phyloP scores from a whole-genome alignment of 176 grass and related monocot species.

The Oryza rufipogon region DNA sequence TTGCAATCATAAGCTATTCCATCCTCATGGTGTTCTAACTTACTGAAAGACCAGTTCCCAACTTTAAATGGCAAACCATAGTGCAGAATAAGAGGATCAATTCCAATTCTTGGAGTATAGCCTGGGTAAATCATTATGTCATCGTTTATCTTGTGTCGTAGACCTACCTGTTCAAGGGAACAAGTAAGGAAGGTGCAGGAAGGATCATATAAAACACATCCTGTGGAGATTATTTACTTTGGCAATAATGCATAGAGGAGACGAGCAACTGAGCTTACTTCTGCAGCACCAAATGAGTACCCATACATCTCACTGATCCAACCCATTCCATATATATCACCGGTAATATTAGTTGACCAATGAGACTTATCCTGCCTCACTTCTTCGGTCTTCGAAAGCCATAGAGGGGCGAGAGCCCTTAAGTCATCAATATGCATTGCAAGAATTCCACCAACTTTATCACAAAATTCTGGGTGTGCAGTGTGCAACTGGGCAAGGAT shows the following conservation, averaged over 20 bases:
- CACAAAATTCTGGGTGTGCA: slow-evolving; percentile 90
- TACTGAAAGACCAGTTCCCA: slow-evolving; percentile 97
- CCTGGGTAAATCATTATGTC: slow-evolving; percentile 99
- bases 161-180: slow-evolving; percentile 66
- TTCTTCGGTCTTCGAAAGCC: slow-evolving; percentile 99
- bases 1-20: slow-evolving; percentile 92
- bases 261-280: slow-evolving; percentile 68
- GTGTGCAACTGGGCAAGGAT: slow-evolving; percentile 92
- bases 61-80: slow-evolving; percentile 94
- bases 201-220: slow-evolving; percentile 26
- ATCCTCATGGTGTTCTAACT: slow-evolving; percentile 94
- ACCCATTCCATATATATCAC: slow-evolving; percentile 94
- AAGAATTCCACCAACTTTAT: slow-evolving; percentile 93
- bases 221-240: slow-evolving; percentile 26
- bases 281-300: slow-evolving; percentile 94
- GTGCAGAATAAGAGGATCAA: slow-evolving; percentile 87
- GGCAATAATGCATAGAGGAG: not conserved
- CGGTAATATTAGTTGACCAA: slow-evolving; percentile 96
- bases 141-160: slow-evolving; percentile 95
- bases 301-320: slow-evolving; percentile 99
- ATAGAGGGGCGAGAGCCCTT: slow-evolving; percentile 78
- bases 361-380: slow-evolving; percentile 86
- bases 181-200: slow-evolving; percentile 30
- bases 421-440: slow-evolving; percentile 93
- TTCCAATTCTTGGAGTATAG: slow-evolving; percentile 79